Base-by-base conservation (phyloP, 2,329 filamentous ascomycete species). In the Fusarium coicis region DNA sequence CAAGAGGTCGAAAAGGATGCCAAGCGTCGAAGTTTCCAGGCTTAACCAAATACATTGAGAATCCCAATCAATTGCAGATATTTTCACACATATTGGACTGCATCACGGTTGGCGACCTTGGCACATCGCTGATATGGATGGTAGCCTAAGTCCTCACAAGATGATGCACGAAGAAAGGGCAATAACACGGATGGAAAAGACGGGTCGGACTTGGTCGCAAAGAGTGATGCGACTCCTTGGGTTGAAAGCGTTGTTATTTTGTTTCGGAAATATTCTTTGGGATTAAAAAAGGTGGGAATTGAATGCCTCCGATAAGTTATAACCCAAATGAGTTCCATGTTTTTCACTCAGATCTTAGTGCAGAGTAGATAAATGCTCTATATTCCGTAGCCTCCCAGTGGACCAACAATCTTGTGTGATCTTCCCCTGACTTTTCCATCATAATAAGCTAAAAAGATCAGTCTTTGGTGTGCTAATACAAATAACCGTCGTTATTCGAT, bases 1-100 rank as follows among this genome's bases (percentile, higher is more conserved):
- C 85, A 91, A 76, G 85, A 88, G 74, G 85, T 86, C 26, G 83
- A 86, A 78, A 86, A 87, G 80, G 86, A 88, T 70, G 84, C 81
- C 46, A 84, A 81, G 76, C 81, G 80, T 34, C 72, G 74, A 58
- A 78, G 76, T 59, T 78, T 78, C 58, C 73, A 78, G 63, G 74
- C 54, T 54, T 75, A 53, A 65, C 12, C 12, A 30, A 56, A 23
- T 34, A 26, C 11, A 39, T 47, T 23, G 42, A 32, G 15, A 18
- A n/a, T 54, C 32, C 50, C 39, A 61, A 54, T 49, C 59, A 50
- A 47, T 40, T 46, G 23, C 53, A 46, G 53, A 52, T 23, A 54
- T 44, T 26, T 28, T 47, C 49, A 39, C 23, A 26, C 28, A 14
- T 46, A 39, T 39, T 14, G 36, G 30, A 30, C 32, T 68, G 37